phyloP scores from a whole-genome alignment of 2,329 filamentous ascomycete species.

The Apiospora kogelbergensis region DNA sequence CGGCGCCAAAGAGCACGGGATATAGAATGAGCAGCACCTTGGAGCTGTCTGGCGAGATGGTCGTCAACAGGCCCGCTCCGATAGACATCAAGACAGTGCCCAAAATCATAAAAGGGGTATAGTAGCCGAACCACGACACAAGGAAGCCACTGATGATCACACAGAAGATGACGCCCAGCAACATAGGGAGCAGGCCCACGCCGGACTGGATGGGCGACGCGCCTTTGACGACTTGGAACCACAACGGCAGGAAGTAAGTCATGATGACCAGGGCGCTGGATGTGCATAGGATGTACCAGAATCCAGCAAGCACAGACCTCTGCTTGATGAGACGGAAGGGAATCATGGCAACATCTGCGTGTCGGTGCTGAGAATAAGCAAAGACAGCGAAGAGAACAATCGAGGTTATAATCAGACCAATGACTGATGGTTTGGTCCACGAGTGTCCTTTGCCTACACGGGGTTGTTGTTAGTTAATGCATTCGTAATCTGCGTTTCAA shows the following conservation, averaged over 20 bases:
- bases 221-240: constrained; percentile 55
- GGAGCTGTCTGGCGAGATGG: constrained; percentile 46
- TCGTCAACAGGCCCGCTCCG: constrained; percentile 56
- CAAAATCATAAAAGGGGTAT: constrained; percentile 41
- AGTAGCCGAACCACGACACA: constrained; percentile 41
- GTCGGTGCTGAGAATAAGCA: background rate
- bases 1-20: constrained; percentile 55
- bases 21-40: constrained; percentile 56
- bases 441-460: constrained; percentile 13
- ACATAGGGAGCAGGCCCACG: constrained; percentile 53
- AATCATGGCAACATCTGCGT: constrained; percentile 1
- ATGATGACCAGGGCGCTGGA: constrained; percentile 6
- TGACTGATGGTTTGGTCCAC: background rate
- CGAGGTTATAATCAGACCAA: background rate
- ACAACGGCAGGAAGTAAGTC: constrained; percentile 38
- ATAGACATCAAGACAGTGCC: constrained; percentile 40
- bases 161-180: constrained; percentile 50
- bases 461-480: background rate
- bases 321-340: background rate
- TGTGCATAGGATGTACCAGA: constrained; percentile 13
- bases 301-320: constrained; percentile 9
- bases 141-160: constrained; percentile 43
- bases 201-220: constrained; percentile 53
- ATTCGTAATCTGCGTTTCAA: background rate
- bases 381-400: constrained; percentile 7